phyloP scores from a whole-genome alignment of 1,139 yeast species.

The Yamadazyma diddensiae region DNA sequence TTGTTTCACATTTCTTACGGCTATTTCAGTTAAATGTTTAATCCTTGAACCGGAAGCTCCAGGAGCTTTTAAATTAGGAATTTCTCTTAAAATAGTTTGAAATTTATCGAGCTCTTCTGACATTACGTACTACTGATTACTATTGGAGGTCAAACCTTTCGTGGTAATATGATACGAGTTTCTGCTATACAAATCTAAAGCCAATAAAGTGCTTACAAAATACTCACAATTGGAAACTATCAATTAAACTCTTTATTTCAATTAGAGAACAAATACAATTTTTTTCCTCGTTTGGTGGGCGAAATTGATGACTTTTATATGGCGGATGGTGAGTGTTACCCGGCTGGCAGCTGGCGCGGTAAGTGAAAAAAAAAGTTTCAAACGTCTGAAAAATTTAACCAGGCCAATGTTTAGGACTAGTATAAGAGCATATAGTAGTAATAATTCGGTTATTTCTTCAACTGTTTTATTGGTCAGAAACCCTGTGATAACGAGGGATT shows the following conservation, averaged over 20 bases:
- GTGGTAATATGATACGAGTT: too few relatives aligned
- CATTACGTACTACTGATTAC: too few relatives aligned
- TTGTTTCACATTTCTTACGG: constrained; percentile 58
- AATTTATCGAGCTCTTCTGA: constrained; percentile 59
- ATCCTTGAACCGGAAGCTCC: constrained; percentile 97
- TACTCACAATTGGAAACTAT: too few relatives aligned
- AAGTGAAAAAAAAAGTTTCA: neutral
- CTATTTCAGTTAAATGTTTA: constrained; percentile 75
- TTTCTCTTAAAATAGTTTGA: constrained; percentile 67
- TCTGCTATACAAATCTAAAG: neutral
- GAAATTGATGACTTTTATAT: neutral
- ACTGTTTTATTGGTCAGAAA: constrained; percentile 71
- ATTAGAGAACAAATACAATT: too few relatives aligned
- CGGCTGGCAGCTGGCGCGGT: too few relatives aligned
- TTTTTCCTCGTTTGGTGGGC: too few relatives aligned
- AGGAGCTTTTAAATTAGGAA: constrained; percentile 75
- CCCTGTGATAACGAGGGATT: constrained; percentile 81
- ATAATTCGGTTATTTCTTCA: constrained; percentile 18
- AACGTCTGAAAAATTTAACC: constrained; percentile 7
- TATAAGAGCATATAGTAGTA: constrained; percentile 9
- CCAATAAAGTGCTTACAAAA: neutral
- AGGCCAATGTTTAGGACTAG: constrained; percentile 8
- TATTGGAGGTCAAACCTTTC: too few relatives aligned
- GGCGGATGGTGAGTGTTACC: neutral
- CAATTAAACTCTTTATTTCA: too few relatives aligned